Evolutionary conservation across 768 basidiomycete genomes (phyloP).

Genomic region (Suillus placidus): DNA sequence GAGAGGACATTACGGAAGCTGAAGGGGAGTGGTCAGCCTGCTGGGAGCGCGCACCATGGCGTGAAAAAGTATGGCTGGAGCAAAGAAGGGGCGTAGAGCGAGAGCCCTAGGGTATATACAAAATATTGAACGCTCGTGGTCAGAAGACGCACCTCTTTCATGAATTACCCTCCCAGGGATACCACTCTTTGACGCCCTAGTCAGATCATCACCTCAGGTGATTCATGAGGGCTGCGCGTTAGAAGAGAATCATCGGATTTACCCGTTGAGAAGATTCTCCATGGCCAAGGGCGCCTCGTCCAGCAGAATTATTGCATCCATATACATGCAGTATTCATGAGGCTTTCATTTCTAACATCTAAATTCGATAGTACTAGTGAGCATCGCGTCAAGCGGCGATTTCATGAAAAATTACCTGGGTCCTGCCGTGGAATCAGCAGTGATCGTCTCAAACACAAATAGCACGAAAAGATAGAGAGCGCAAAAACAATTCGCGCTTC

Average conservation of each 20-base stretch:
- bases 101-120: background rate
- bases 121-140: background rate
- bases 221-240: background rate
- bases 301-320: background rate
- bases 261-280: background rate
- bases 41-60: background rate
- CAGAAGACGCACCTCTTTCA: background rate
- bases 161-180: background rate
- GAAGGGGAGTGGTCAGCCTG: background rate
- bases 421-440: background rate
- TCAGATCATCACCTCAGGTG: background rate
- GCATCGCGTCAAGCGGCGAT: background rate
- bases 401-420: background rate
- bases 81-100: background rate
- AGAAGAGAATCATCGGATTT: constrained; percentile 1
- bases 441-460: background rate
- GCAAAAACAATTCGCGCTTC: background rate
- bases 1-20: background rate
- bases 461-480: background rate
- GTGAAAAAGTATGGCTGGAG: background rate
- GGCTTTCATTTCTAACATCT: background rate
- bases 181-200: background rate
- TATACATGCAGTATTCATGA: background rate
- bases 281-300: background rate
- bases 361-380: background rate